phyloP scores from a whole-genome alignment of 108 stramenopile genomes.

The Cyclostephanos tholiformis region DNA sequence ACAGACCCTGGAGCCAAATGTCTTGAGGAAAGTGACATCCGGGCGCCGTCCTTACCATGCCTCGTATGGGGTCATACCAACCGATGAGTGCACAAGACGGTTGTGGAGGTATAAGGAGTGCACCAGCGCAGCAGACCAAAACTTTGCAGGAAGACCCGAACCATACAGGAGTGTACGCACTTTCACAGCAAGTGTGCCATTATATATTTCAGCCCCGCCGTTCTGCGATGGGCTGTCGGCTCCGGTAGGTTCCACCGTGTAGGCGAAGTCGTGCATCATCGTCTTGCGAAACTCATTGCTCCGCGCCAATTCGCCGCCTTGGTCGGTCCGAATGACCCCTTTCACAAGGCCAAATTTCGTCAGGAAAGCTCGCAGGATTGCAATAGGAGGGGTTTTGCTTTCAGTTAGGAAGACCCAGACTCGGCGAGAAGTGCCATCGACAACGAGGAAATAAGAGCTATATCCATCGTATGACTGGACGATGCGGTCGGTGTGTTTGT shows the following conservation, averaged over 20 bases:
- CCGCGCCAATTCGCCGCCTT: neutral
- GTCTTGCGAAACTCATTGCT: neutral
- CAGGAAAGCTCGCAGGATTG: neutral
- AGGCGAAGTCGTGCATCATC: neutral
- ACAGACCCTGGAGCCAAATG: neutral
- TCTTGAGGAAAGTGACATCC: neutral
- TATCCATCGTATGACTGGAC: neutral
- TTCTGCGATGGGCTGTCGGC: neutral
- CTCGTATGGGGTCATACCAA: neutral
- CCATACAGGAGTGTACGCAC: neutral
- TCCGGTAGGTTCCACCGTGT: neutral
- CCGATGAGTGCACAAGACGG: neutral
- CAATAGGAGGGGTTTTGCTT: too few species aligned
- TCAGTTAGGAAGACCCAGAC: too few species aligned
- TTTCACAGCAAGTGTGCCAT: neutral
- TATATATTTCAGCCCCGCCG: neutral
- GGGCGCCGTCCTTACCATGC: neutral
- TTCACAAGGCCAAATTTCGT: neutral
- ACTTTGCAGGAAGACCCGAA: neutral
- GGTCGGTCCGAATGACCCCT: too few species aligned
- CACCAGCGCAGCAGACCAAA: too few species aligned
- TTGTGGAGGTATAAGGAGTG: too few species aligned
- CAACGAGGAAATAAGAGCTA: neutral
- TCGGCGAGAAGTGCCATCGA: neutral
- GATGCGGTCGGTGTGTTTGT: neutral